Evolutionary conservation across 208 protist genomes (phyloP).

Genomic region (Crithidia mellificae): DNA sequence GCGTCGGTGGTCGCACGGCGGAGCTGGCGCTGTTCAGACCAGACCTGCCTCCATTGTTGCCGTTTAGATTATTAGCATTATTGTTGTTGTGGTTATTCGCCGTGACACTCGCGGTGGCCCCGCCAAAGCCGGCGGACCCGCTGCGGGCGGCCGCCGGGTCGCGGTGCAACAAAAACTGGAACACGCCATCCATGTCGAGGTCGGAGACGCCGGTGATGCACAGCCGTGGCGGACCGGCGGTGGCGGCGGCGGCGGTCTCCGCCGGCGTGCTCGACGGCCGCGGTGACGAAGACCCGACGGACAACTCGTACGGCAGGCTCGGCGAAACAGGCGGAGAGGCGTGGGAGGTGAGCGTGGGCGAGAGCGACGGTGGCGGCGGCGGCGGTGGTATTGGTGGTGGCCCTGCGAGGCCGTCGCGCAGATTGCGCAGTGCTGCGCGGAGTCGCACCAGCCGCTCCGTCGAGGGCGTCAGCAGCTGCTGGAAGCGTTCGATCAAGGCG

Average conservation of each 20-base stretch:
- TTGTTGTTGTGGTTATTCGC: too few relatives aligned
- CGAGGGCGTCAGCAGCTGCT: constrained; percentile 33
- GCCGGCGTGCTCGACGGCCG: not conserved
- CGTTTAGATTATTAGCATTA: too few relatives aligned
- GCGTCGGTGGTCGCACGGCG: constrained; percentile 14
- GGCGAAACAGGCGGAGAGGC: not conserved
- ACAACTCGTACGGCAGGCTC: constrained; percentile 1
- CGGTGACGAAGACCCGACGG: not conserved
- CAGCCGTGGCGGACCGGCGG: constrained; percentile 2
- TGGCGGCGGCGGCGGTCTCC: not conserved
- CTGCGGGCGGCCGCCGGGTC: constrained; percentile 8
- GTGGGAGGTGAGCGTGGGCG: not conserved
- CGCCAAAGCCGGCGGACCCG: constrained; percentile 2
- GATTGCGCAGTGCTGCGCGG: constrained; percentile 32
- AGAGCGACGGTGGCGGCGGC: too few relatives aligned
- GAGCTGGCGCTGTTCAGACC: constrained; percentile 14
- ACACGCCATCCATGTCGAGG: constrained; percentile 24
- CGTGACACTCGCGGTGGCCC: not conserved
- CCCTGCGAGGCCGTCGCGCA: constrained; percentile 40
- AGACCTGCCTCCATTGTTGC: not conserved
- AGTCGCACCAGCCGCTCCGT: constrained; percentile 64
- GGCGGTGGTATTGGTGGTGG: too few relatives aligned
- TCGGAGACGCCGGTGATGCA: constrained; percentile 25
- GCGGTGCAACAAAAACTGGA: constrained; percentile 31
- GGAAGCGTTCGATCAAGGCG: constrained; percentile 30